Base-by-base conservation (phyloP, 768 basidiomycete genomes). In the Lentinula raphanica region DNA sequence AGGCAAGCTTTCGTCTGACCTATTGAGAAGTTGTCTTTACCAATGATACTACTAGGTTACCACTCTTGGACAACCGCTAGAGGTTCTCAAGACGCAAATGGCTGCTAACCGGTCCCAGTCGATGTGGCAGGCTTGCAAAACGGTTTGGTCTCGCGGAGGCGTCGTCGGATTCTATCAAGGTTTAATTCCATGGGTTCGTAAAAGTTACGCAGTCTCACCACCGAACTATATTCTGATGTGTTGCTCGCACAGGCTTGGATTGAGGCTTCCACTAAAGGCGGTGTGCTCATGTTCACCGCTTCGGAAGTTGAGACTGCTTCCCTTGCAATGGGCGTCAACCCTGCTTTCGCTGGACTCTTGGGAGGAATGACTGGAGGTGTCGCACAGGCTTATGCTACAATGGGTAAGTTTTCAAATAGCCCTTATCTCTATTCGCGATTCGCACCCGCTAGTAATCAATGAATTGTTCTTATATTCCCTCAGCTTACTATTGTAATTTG, bases 71-170 rank as follows among this genome's bases (percentile, higher is more conserved):
- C 97, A 99, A 78, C 97, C 97, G 21, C 77, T 99, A 59, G 97
- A 99, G 76, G 97, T 98, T 32, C 74, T 98, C 64, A 99, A 99
- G 76, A 99, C 97, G 17, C 97, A 99, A 71, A 98, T 99, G 97
- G 97, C 97, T 59, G 93, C 94, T 60, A 95, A 96, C 77, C 86
- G 97, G 60, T 85, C 82, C 9, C 94, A 99, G 71, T 79, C 88
- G 12, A 97, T 99, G 94, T 64, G 79, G 60, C 85, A 92, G 69
- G 95, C 97, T 17, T 79, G 90, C 64, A 78, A 81, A 62, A 85
- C 87, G 5, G 92, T 98, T 59, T 96, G 94, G 93, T 79, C 85
- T 65, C 88, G 97, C 61, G 97, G 97, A 64, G 94, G 97, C 61
- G 74, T 88, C 57, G 70, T 75, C 46, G 97, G 97, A 25, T 94